These are phyloP conservation scores for Zoysia japonica DNA, from an alignment of 176 grass and related monocot genomes.

Conservation along the genomic window DNA sequence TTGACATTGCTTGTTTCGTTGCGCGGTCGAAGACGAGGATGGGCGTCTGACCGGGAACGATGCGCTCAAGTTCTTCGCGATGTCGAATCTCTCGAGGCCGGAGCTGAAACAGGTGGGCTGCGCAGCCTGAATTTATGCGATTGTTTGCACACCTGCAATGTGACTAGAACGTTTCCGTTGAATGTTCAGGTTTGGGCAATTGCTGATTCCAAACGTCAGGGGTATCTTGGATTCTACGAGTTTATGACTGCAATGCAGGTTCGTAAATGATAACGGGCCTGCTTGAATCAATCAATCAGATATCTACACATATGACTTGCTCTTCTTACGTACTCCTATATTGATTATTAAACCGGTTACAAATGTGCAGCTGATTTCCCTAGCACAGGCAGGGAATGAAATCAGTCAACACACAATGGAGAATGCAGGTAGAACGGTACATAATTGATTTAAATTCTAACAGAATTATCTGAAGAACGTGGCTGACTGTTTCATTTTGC, in stretches of 20 bases:
- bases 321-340: neutral
- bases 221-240: slow-evolving; percentile 73
- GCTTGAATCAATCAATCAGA: neutral
- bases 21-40: slow-evolving; percentile 52
- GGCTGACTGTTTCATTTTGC: neutral
- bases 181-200: slow-evolving; percentile 64
- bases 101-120: slow-evolving; percentile 74
- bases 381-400: slow-evolving; percentile 68
- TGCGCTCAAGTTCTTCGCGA: slow-evolving; percentile 87
- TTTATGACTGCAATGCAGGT: slow-evolving; percentile 81
- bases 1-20: too few species aligned
- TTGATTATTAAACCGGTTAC: neutral
- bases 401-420: slow-evolving; percentile 61
- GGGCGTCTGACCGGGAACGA: slow-evolving; percentile 78
- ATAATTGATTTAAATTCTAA: neutral
- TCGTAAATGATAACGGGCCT: neutral
- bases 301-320: slow-evolving; percentile 16
- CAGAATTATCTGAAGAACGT: neutral
- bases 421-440: slow-evolving; percentile 52
- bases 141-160: neutral
- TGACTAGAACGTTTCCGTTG: neutral
- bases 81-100: slow-evolving; percentile 76
- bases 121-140: neutral
- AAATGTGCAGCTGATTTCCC: slow-evolving; percentile 70
- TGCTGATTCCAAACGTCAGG: slow-evolving; percentile 78